Evolutionary conservation across 768 basidiomycete genomes (phyloP), one percentile per base, ranked within the genome.

Genomic region (Pluteus cervinus): DNA sequence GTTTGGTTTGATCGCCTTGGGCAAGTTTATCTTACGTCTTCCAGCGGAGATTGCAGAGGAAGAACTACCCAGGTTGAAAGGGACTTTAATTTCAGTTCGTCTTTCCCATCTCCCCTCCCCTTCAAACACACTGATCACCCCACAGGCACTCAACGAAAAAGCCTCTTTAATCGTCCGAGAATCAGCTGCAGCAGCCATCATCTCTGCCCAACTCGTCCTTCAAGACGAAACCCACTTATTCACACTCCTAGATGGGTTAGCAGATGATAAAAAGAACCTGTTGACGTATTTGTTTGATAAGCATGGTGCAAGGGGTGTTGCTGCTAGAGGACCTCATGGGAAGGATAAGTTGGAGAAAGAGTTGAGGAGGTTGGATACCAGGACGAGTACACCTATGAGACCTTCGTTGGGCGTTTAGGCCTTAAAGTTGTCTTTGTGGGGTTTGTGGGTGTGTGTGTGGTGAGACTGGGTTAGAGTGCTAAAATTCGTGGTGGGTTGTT

Each of bases 221-320:
- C 75, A 78, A 17, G 88, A 92, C 51, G 89, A 91, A 53, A 78
- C 79, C 0, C 86, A 88, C 46, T 65, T 92, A 1, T 92, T 92
- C 49, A 66, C 76, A 24, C 73, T 92, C 12, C 63, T 92, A 30
- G 85, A 87, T 40, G 85, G 83, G 4, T 67, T 92, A 28, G 78
- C 86, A n/a, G 83, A 88, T 43, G 86, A 87, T 50, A 88, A 91
- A 69, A 90, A 89, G 69, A 90, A 92, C 53, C 65, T 91, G 12
- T 65, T 92, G 33, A 88, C 89, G 2, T 92, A 92, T 47, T 66
- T 89, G 40, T 92, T 92, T 46, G 88, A 90, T 56, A 91, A 90
- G 56, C 85, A 90, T 50, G 80, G 80, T 22, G 84, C 74, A 7
- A 68, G 88, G 15, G 84, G 75, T 29, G 48, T 56, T 35, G 54